Percentiles rank a stretch among this genome's conserved stretches.
Conservation (phyloP, 768 basidiomycete genomes). For the Lentinula raphanica region DNA sequence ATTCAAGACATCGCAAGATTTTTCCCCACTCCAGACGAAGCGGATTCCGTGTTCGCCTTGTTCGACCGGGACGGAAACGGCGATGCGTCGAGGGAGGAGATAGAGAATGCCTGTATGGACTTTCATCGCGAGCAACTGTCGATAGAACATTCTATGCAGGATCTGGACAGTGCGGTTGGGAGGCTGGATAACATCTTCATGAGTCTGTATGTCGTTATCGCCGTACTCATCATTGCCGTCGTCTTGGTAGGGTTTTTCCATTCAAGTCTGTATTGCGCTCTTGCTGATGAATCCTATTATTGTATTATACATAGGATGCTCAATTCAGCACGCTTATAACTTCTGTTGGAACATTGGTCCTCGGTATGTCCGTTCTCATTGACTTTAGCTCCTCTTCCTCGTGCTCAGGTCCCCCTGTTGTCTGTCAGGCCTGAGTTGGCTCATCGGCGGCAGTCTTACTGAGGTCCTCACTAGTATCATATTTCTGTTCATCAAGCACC, state of each 20-base stretch:
- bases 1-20: slow-evolving; percentile 66
- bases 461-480: slow-evolving; percentile 84
- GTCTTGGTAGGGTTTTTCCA: slow-evolving; percentile 48
- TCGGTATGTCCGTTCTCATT: slow-evolving; percentile 30
- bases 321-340: slow-evolving; percentile 71
- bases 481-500: slow-evolving; percentile 86
- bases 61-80: slow-evolving; percentile 74
- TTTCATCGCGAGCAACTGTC: slow-evolving; percentile 83
- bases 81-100: slow-evolving; percentile 64
- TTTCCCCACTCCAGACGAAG: slow-evolving; percentile 65
- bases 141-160: slow-evolving; percentile 81
- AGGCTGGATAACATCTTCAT: slow-evolving; percentile 84
- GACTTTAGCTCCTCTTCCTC: slow-evolving; percentile 5
- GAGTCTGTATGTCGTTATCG: slow-evolving; percentile 68
- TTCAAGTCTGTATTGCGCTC: slow-evolving; percentile 1
- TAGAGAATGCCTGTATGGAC: slow-evolving; percentile 75
- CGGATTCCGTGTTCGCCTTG: slow-evolving; percentile 58
- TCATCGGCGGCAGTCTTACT: slow-evolving; percentile 75
- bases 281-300: neutral
- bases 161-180: slow-evolving; percentile 86
- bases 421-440: slow-evolving; percentile 71
- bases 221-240: slow-evolving; percentile 77
- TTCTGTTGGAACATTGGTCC: slow-evolving; percentile 59
- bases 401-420: slow-evolving; percentile 6
- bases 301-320: slow-evolving; percentile 51